A percentile compares a stretch with the other conserved stretches of the same genome.
Evolutionary conservation across 164 flowering plant species (phyloP).

Genomic region (Echeveria elegans): DNA sequence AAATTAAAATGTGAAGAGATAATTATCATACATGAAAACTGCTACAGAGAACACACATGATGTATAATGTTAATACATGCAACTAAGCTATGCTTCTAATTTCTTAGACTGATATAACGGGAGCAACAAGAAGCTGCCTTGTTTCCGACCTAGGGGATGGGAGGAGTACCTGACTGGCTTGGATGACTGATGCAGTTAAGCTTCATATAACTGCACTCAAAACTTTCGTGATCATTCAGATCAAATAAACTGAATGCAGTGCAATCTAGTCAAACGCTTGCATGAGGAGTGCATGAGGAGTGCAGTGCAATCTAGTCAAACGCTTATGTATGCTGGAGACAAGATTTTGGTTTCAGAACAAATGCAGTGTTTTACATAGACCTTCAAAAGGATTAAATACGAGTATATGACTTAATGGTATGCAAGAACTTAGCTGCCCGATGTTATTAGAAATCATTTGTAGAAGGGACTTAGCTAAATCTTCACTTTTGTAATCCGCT

Average conservation of each 20-base stretch:
- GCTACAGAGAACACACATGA: not conserved
- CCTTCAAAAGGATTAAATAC: not conserved
- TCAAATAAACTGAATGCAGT: not conserved
- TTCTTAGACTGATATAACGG: not conserved
- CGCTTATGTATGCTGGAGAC: not conserved
- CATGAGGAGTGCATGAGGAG: too few relatives aligned
- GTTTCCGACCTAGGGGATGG: not conserved
- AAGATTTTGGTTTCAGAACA: not conserved
- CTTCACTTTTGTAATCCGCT: conserved; percentile 54
- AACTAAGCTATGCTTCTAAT: not conserved
- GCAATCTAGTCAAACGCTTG: not conserved
- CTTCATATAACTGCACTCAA: conserved; percentile 20
- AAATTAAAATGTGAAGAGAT: not conserved
- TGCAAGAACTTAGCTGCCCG: conserved; percentile 42
- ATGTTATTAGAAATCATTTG: conserved; percentile 61
- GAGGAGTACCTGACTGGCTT: not conserved
- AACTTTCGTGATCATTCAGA: conserved; percentile 19
- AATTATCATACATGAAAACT: not conserved
- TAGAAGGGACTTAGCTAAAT: conserved; percentile 47
- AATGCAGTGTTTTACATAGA: not conserved
- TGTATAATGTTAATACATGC: not conserved
- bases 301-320: not conserved
- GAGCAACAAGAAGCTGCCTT: not conserved
- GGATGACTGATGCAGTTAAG: conserved; percentile 5
- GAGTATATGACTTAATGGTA: not conserved